Percentiles rank a stretch among this genome's conserved stretches.
phyloP scores from a whole-genome alignment of 805 yeast species.

The Hanseniaspora nectarophila region DNA sequence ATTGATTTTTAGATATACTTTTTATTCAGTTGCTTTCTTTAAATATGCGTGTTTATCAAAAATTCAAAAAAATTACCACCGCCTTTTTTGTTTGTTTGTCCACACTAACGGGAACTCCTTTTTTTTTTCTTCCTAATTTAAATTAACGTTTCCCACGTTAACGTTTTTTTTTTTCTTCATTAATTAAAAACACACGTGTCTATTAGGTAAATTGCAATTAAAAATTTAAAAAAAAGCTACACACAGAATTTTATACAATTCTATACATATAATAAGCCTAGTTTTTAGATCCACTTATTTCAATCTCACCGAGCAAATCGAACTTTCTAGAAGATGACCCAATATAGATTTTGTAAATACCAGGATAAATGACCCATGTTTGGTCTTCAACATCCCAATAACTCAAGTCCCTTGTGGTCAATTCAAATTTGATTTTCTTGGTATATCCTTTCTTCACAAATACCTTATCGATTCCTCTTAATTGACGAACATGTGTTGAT shows the following conservation, averaged over 20 bases:
- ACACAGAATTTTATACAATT: too few species aligned
- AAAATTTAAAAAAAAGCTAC: too few species aligned
- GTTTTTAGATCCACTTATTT: neutral
- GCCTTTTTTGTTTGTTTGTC: too few species aligned
- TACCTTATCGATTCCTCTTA: conserved; percentile 49
- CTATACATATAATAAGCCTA: neutral
- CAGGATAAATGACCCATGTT: conserved; percentile 49
- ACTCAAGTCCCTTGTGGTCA: conserved; percentile 43
- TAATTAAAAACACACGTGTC: neutral
- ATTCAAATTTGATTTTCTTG: conserved; percentile 32
- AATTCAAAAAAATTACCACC: too few species aligned
- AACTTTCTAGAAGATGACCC: conserved; percentile 39
- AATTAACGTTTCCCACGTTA: too few species aligned
- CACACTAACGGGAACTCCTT: too few species aligned
- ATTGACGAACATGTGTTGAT: conserved; percentile 24
- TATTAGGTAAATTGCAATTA: neutral
- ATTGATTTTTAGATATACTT: too few species aligned
- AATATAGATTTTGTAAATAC: conserved; percentile 41
- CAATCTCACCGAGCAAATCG: conserved; percentile 34
- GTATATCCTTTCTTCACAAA: conserved; percentile 34
- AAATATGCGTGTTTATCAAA: too few species aligned
- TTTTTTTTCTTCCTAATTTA: too few species aligned
- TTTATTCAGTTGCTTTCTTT: too few species aligned
- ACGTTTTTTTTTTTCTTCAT: neutral
- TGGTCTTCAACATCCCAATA: conserved; percentile 45